Base-by-base conservation (phyloP, 495 filamentous ascomycete species). In the Neurospora discreta region DNA sequence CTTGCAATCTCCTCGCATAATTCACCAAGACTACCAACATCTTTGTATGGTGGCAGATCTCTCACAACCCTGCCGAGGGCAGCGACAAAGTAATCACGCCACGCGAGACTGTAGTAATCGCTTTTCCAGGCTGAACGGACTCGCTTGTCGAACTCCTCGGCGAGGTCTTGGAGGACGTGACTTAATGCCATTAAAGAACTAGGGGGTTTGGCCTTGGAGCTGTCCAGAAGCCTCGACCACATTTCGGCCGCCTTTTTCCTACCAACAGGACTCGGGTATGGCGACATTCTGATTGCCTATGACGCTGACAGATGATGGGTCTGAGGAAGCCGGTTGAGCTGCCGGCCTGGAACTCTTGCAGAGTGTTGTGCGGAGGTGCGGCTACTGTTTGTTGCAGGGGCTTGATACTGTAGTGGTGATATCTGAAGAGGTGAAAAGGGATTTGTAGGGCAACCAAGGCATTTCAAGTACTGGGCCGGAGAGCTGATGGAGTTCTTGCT, bases 71-170 rank as follows among this genome's bases (percentile, higher is more conserved):
- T 23, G 0, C 11, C 5, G n/a, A 46, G n/a, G 3, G 44, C 44
- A 0, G 44, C 44, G 44, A 23, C 44, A 1, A 46, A 23, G n/a
- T 46, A 46, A 5, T 11, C 0, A 13, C 3, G 9, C 44, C 44
- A 46, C n/a, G n/a, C 10, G 9, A 13, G 2, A 13, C 44, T 46
- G 42, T n/a, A 7, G 16, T 1, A 1, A 3, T 44, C n/a, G 16
- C 18, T 43, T 3, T 1, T 1, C 42, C 42, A 43, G 0, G 3
- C 0, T 0, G 18, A 3, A 3, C 7, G 6, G 1, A 46, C 3
- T 46, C 44, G 44, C 44, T 52, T 23, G n/a, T 5, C 3, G 3
- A 5, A 23, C 44, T 52, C 44, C 4, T 52, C 44, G n/a, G n/a
- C n/a, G 5, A 52, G 44, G 3, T 52, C 33, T 36, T 36, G 33